phyloP scores from a whole-genome alignment of 768 basidiomycete species.

The Rhodotorula toruloides region DNA sequence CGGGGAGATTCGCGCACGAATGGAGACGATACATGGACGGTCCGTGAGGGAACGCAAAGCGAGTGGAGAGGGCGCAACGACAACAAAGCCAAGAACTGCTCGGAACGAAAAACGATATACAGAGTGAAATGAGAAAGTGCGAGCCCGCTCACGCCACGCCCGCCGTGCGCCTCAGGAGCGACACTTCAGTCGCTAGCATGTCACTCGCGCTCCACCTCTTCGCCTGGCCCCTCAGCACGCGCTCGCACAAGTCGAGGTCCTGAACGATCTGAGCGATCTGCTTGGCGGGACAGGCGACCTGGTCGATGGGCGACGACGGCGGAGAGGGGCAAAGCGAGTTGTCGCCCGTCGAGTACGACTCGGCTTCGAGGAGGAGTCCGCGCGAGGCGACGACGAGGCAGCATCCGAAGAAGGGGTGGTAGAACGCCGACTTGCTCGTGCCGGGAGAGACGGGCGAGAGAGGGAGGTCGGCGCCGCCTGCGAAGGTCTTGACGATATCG shows the following conservation, averaged over 20 bases:
- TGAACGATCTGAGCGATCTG: neutral
- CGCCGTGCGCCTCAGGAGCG: slow-evolving; percentile 13
- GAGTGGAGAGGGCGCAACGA: no score
- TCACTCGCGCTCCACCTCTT: slow-evolving; percentile 4
- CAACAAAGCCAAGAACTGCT: no score
- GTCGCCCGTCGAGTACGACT: neutral
- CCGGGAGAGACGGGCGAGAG: neutral
- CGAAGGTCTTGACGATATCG: neutral
- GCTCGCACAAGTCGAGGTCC: slow-evolving; percentile 21
- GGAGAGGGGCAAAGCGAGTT: no score
- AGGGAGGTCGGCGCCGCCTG: neutral
- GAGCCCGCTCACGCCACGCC: neutral
- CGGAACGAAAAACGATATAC: no score
- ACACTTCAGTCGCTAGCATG: slow-evolving; percentile 7
- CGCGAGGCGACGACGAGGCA: slow-evolving; percentile 22
- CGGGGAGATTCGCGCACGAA: no score
- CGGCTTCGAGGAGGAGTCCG: slow-evolving; percentile 6
- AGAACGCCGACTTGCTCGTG: neutral
- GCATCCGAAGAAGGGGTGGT: slow-evolving; percentile 17
- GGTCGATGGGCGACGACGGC: neutral
- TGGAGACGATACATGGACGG: no score
- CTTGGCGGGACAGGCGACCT: no score
- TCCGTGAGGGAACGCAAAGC: no score
- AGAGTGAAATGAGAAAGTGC: no score
- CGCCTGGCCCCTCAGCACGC: slow-evolving; percentile 5